Conservation (phyloP, 2,329 filamentous ascomycete species). For the Colletotrichum tofieldiae region DNA sequence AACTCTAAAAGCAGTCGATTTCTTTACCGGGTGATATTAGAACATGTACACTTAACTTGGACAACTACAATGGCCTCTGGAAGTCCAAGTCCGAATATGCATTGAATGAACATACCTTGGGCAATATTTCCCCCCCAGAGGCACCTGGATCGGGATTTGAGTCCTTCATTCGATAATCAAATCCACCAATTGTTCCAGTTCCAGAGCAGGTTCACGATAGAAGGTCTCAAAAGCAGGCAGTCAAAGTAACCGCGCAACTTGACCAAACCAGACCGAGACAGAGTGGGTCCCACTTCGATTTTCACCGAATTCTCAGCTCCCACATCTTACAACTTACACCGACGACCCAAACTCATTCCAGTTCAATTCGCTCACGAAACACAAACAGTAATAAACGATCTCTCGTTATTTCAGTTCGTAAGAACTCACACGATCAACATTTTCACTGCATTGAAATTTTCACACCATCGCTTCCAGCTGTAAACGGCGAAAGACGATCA, state of each 20-base stretch:
- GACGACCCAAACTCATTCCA: neutral
- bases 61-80: neutral
- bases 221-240: neutral
- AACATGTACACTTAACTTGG: neutral
- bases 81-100: neutral
- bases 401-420: neutral
- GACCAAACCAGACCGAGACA: neutral
- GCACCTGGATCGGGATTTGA: neutral
- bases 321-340: conserved; percentile 7
- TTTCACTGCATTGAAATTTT: too few species aligned
- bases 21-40: neutral
- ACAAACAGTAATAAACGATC: neutral
- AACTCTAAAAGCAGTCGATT: neutral
- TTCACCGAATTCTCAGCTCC: conserved; percentile 12
- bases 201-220: neutral
- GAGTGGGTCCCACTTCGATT: neutral
- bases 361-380: neutral
- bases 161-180: neutral
- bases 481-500: neutral
- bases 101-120: neutral
- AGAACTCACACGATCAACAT: too few species aligned
- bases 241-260: neutral
- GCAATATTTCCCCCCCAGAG: neutral
- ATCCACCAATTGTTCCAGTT: too few species aligned
- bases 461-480: neutral